Evolutionary conservation across 192 early-diverging fungal species (phyloP), one percentile per base, ranked within the genome.

Genomic region (Coemansia sp.): DNA sequence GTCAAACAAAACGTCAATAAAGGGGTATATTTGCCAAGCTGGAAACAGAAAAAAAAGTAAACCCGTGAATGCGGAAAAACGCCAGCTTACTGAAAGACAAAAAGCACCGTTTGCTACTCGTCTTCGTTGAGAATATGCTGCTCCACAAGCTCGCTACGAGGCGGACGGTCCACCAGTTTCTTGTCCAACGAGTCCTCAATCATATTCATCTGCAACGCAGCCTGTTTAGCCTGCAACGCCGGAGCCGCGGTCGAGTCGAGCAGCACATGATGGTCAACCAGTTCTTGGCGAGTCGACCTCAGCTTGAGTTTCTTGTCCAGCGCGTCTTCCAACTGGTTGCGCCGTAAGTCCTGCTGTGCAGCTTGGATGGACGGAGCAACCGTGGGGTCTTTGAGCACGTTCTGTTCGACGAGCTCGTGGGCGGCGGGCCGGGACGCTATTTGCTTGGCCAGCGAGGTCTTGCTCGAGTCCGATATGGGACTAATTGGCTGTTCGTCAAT

Each of bases 211-310:
- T 77, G 53, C 34, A 77, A 42, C 55, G 78, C 59, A 28, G 57
- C 37, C 31, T 70, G 59, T 54, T 64, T 66, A 12, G 69, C 72
- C 50, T 83, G 75, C 19, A 78, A 68, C 0, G 71, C 67, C 0
- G 81, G 81, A 0, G 75, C 71, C 0, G 72, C 68, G 1, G 44
- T 62, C 19, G 60, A 70, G n/a, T 47, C 78, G 72, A 83, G 82
- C 42, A 89, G 70, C 17, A 89, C 87, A 48, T 86, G 86, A 68
- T 66, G 78, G 12, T 82, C 68, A 22, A 84, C 82, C 12, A 89
- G 83, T 42, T 85, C 83, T 19, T 81, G 75, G 20, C 67, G 68
- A 21, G 85, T 79, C 20, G 87, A 86, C 48, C 88, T 83, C 25
- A 80, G 71, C 65, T 83, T 78, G 20, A 90, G 68, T 63, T 82